Base-by-base conservation (phyloP, 352 stramenopile species). In the Saprolegnia diclina region DNA sequence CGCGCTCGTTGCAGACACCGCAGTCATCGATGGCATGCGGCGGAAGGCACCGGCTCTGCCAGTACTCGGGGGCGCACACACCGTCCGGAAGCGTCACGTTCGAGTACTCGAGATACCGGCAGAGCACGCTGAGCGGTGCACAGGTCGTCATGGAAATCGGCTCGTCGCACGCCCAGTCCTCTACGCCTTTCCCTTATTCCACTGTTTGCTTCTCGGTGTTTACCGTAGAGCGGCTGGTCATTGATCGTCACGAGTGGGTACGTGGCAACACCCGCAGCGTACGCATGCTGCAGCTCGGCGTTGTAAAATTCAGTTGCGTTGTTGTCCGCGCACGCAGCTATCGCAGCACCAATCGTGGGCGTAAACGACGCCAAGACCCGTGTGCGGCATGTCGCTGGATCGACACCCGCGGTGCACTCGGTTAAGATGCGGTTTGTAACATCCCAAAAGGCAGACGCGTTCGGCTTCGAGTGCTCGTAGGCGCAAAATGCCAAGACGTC, bases 191-290 rank as follows among this genome's bases (percentile, higher is more conserved):
- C n/a, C 5, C 21, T 21, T 9, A 54, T 59, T 11, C 3, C 19
- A 1, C 10, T 11, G 16, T 29, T 6, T 55, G 29, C 2, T 53
- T 4, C 1, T 9, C 24, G 54, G 38, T 72, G 32, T 21, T 64
- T 46, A 37, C 62, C 62, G 38, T 54, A 75, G 63, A 81, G 67
- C 1, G 54, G 65, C 37, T 68, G 55, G n/a, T 65, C 64, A 32
- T 79, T 77, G 16, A 79, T 71, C 1, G 69, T 74, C 35, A 77
- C 52, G 38, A 76, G 56, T 4, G 76, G 76, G 1, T 76, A 75
- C 0, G 71, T 46, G 10, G 73, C 56, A 53, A 81, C 61, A 19
- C 73, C 69, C 44, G 72, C 72, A 48, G 54, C 64, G 38, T 46
- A 56, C 19, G 71, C 54, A 4, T 67, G 68, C 7, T 71, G 40